Base-by-base conservation (phyloP, 192 early-diverging fungal genomes). In the Coemansia sp. region DNA sequence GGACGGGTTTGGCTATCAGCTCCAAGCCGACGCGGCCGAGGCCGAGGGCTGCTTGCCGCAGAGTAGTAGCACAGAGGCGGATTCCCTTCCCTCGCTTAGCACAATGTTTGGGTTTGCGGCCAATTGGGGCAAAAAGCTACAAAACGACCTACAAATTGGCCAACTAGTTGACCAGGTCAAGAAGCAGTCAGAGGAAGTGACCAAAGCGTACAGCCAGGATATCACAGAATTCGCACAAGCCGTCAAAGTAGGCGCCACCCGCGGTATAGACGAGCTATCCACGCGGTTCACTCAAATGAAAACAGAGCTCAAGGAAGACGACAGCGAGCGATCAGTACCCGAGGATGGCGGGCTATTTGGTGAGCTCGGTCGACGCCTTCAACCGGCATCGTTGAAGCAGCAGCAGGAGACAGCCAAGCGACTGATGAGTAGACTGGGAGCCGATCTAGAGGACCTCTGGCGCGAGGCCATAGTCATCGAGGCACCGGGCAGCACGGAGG, bases 401-500 rank as follows among this genome's bases (percentile, higher is more conserved):
- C 65, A 53, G 56, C 73, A 75, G 60, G 67, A 66, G 25, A 68
- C 52, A 50, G 67, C 70, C n/a, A 68, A 72, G 64, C 57, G 70
- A 6, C 26, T 82, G 67, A 39, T 77, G 67, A 55, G 39, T 56
- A 64, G 53, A 25, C 59, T 77, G 8, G 79, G 79, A 5, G 38
- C 56, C 8, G 75, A 82, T 26, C 65, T 82, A 6, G 79, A 82
- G 52, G 75, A 77, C 26, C 62, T 82, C 0, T 20, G 77, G 28
- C 69, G 75, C 36, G 75, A 77, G 12, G 79, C 79, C 31, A 77
- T 82, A 35, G 75, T 82, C 21, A 82, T 82, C 26, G 79, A 82
- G 53, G 75, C 79, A 1, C 79, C 79, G 0, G 69, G 65, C 1
- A 76, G 67, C 61, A 76, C 79, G 2, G 67, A 72, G 62, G 74